phyloP scores from a whole-genome alignment of 1,284 basidiomycete genomes.

The Fomitopsis palustris region DNA sequence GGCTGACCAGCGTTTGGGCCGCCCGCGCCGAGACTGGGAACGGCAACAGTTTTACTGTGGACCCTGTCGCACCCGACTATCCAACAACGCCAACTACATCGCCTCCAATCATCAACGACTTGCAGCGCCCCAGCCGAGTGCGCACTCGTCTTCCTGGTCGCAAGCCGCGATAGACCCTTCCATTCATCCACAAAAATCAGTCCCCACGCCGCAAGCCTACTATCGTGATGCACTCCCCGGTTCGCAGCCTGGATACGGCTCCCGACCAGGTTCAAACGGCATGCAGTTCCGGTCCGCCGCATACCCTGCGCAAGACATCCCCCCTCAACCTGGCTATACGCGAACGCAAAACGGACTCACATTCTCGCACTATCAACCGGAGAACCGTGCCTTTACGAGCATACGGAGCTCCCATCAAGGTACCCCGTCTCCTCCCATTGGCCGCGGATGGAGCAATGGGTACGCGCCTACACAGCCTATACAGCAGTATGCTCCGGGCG shows the following conservation, averaged over 20 bases:
- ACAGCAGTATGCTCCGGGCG: constrained; percentile 14
- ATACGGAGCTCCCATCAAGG: constrained; percentile 5
- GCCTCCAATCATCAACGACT: constrained; percentile 8
- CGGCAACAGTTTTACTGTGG: constrained; percentile 58
- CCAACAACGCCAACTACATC: constrained; percentile 9
- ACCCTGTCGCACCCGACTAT: constrained; percentile 35
- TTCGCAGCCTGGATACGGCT: not conserved
- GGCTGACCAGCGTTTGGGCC: constrained; percentile 54
- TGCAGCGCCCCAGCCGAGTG: constrained; percentile 9
- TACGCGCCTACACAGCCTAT: constrained; percentile 9
- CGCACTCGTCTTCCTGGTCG: constrained; percentile 12
- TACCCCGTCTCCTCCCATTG: constrained; percentile 5
- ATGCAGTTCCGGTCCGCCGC: constrained; percentile 15
- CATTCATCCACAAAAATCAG: constrained; percentile 12
- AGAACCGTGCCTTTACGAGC: constrained; percentile 16
- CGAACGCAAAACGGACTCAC: constrained; percentile 16
- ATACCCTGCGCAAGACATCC: constrained; percentile 9
- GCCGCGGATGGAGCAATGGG: constrained; percentile 9
- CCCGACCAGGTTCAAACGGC: constrained; percentile 11
- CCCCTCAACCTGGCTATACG: constrained; percentile 11
- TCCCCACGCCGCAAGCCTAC: not conserved
- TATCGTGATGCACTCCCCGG: constrained; percentile 3
- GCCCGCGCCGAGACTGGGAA: constrained; percentile 68
- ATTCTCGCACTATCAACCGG: constrained; percentile 20
- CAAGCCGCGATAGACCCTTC: constrained; percentile 6